Evolutionary conservation across 2,329 filamentous ascomycete species (phyloP).

Genomic region (Aspergillus alliaceus): DNA sequence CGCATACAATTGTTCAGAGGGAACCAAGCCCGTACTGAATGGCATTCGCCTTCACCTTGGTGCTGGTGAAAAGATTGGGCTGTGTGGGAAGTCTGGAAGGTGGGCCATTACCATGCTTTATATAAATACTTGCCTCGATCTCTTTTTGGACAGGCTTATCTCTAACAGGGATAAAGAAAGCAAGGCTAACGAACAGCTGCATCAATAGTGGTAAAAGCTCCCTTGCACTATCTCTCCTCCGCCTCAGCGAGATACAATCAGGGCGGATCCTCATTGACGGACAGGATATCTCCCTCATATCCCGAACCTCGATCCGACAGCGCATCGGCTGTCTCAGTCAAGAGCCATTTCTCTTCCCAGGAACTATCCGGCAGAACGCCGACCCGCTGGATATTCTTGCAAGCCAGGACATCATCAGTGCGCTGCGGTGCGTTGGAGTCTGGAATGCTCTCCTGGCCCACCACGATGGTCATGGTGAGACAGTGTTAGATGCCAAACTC

Average conservation of each 20-base stretch:
- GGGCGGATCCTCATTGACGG: conserved; percentile 27
- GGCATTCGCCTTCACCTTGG: conserved; percentile 25
- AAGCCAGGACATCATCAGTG: conserved; percentile 19
- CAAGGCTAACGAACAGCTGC: neutral
- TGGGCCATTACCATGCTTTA: neutral
- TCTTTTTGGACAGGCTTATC: neutral
- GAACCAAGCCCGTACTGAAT: conserved; percentile 20
- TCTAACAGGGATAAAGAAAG: neutral
- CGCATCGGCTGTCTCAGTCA: conserved; percentile 26
- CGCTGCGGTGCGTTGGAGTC: conserved; percentile 23
- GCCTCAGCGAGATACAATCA: conserved; percentile 25
- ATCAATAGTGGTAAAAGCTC: neutral
- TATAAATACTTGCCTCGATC: neutral
- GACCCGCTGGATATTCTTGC: conserved; percentile 28
- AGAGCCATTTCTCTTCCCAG: conserved; percentile 26
- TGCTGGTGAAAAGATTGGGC: conserved; percentile 32
- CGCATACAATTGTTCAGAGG: neutral
- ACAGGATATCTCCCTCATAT: conserved; percentile 20
- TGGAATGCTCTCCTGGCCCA: conserved; percentile 19
- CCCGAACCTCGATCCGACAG: conserved; percentile 12
- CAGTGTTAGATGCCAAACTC: conserved; percentile 31
- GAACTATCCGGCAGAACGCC: conserved; percentile 18
- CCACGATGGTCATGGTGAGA: neutral
- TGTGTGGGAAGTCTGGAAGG: conserved; percentile 37
- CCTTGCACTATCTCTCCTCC: conserved; percentile 20